Evolutionary conservation across 805 yeast species (phyloP).

Genomic region (Kregervanrija delftensis): DNA sequence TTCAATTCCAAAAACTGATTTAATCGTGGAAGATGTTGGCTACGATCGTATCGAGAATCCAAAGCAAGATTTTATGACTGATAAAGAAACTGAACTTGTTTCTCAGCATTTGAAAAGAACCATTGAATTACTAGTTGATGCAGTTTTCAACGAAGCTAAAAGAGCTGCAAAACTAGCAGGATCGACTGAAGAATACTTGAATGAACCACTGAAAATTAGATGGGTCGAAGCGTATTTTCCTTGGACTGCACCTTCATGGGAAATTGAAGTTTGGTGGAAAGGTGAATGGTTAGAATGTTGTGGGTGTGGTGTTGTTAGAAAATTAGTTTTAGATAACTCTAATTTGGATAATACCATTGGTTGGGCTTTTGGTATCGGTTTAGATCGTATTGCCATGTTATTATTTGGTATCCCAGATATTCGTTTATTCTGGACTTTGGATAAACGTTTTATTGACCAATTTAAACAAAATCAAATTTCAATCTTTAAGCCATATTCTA

Average conservation of each 20-base stretch:
- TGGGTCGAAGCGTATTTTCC: constrained; percentile 97
- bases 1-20: constrained; percentile 56
- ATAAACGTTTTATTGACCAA: constrained; percentile 69
- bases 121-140: constrained; percentile 72
- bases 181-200: constrained; percentile 49
- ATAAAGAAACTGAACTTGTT: constrained; percentile 59
- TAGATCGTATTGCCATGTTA: constrained; percentile 93
- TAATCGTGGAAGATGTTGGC: constrained; percentile 71
- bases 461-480: constrained; percentile 59
- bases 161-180: constrained; percentile 57
- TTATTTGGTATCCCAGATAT: constrained; percentile 94
- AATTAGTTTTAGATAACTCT: constrained; percentile 67
- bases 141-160: constrained; percentile 70
- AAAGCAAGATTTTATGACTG: constrained; percentile 71
- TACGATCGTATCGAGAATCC: constrained; percentile 59
- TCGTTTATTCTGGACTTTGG: constrained; percentile 84
- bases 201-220: constrained; percentile 75
- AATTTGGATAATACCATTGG: constrained; percentile 67
- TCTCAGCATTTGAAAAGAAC: constrained; percentile 80
- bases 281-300: constrained; percentile 97
- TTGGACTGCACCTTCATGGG: constrained; percentile 98
- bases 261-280: constrained; percentile 98
- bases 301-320: constrained; percentile 88
- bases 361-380: constrained; percentile 97
- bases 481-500: constrained; percentile 81